Base-by-base conservation (phyloP, 345 rosid genomes). In the Linum usitatissimum region DNA sequence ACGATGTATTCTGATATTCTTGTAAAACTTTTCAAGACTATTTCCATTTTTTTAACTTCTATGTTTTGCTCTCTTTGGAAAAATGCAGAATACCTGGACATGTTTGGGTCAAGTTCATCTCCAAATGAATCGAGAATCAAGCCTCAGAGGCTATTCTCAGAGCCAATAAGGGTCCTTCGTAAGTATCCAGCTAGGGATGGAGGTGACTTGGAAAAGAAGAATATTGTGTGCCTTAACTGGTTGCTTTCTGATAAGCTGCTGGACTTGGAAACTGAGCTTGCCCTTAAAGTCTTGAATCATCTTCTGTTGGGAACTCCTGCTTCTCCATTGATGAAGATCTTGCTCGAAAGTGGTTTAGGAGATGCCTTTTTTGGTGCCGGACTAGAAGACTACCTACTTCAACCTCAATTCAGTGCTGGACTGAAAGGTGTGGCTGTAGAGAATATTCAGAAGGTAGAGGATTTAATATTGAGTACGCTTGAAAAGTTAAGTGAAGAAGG, bases 221-320 rank as follows among this genome's bases (percentile, higher is more conserved):
- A 87, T 76, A 93, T 93, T 96, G 84, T 90, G 23, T 87, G 91
- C 81, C 80, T 93, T 53, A 93, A 87, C 71, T 93, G 97, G 99
- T 75, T 93, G 73, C 82, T 87, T 38, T 80, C 90, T 60, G 99
- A 93, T 57, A 75, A 83, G 70, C 90, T 94, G 65, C 69, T 90
- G 53, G 95, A 87, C 84, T 78, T 86, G 78, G 81, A 93, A 79
- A 90, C 96, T 63, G 96, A 90, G 68, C 96, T 93, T 51, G 61
- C 91, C 0, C 90, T 90, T 61, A 91, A 94, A 64, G 85, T 93
- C 76, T 70, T 93, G 78, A 93, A 93, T 78, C 91, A 92, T 80
- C 94, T 87, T 38, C 75, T 93, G 90, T 70, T 93, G 83, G 97
- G 97, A 66, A 86, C 94, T 74, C 97, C 97, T 71, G 91, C 99